phyloP scores from a whole-genome alignment of 2,329 filamentous ascomycete genomes.

The Phyllosticta paracitricarpa region DNA sequence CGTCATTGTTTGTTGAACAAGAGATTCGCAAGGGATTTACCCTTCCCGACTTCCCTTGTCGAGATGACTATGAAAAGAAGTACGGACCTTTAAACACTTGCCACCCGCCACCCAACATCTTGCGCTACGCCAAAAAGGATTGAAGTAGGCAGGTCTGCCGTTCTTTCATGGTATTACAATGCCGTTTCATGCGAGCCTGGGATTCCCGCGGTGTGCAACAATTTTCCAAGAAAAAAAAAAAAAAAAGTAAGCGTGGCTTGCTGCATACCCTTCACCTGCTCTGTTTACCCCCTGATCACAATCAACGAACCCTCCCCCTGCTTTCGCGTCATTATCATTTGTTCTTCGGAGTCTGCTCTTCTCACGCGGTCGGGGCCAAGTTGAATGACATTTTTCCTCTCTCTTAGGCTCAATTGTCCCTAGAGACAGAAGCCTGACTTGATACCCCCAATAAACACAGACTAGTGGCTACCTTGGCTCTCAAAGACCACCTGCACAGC shows the following conservation, averaged over 20 bases:
- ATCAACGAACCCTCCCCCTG: background rate
- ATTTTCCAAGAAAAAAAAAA: background rate
- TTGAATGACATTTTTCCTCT: background rate
- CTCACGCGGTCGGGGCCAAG: background rate
- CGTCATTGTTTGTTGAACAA: constrained; percentile 67
- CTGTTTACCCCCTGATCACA: background rate
- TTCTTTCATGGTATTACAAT: background rate
- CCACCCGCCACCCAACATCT: background rate
- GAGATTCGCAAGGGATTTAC: constrained; percentile 56
- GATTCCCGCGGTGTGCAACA: background rate
- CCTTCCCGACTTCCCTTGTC: constrained; percentile 30
- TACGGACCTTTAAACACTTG: background rate
- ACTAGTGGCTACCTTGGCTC: background rate
- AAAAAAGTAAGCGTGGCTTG: background rate
- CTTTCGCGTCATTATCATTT: background rate
- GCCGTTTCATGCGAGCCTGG: background rate
- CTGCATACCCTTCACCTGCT: background rate
- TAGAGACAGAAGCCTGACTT: background rate
- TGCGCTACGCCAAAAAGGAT: background rate
- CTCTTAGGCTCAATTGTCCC: background rate
- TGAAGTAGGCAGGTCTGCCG: background rate
- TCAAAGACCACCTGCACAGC: background rate
- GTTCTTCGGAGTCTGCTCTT: background rate
- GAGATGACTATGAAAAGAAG: constrained; percentile 15
- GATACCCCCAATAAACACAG: background rate